Base-by-base conservation (phyloP, 2,329 filamentous ascomycete species). In the Coccinonectria pachysandricola region DNA sequence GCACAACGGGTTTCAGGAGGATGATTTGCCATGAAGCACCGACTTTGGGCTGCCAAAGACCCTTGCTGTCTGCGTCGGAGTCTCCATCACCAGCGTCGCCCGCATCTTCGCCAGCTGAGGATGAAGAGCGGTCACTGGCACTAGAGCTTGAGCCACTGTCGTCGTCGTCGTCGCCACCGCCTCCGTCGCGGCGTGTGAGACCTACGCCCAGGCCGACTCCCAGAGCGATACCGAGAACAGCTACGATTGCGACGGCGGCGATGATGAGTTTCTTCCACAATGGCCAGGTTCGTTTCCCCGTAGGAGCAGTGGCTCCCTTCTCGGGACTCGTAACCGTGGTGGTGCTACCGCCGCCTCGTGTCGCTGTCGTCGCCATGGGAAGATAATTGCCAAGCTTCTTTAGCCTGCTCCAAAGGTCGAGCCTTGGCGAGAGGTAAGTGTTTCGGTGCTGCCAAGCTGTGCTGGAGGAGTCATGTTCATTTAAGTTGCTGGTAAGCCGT, bases 11-110 rank as follows among this genome's bases (percentile, higher is more conserved):
- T 27, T 56, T 49, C 25, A 42, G 49, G 12, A 80, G 63, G 22
- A 75, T 57, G 27, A 79, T 79, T 42, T 80, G 74, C 72, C 72
- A 80, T 3, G 61, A 61, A 4, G 57, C 52, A 14, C 61, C 64
- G 13, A 65, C 61, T 2, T 48, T 43, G 3, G 75, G 75, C 30
- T 62, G 54, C 73, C 72, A 78, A 17, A 52, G 25, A 39, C 42
- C 30, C 27, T 40, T 26, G 29, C 44, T 26, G 37, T 46, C 35
- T 43, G 40, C 24, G 33, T 34, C 24, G 37, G 44, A 30, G 39
- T 27, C 24, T 36, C 16, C 27, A 37, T 27, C 24, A 35, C 16
- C 28, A 14, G 27, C 13, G 23, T 34, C 26, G 22, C 22, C 19
- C 2, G 27, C 45, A 24, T 34, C 43, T 32, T 26, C 34, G 22